phyloP scores from a whole-genome alignment of 2,329 filamentous ascomycete genomes.

The Trichoderma atrobrunneum region DNA sequence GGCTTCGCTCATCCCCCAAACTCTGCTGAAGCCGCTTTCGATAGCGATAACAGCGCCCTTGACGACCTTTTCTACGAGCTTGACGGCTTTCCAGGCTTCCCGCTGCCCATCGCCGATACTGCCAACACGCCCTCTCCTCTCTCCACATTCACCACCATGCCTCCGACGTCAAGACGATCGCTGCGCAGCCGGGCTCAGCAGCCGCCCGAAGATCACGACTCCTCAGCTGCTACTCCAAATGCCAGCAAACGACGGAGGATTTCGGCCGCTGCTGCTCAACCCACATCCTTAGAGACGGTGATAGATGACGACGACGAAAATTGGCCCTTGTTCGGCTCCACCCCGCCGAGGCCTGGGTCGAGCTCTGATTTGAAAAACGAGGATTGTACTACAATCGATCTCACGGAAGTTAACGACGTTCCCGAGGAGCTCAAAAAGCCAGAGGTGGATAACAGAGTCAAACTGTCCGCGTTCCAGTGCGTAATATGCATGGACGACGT shows the following conservation, averaged over 20 bases:
- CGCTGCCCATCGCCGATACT: slow-evolving; percentile 24
- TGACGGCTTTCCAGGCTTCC: slow-evolving; percentile 15
- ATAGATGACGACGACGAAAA: slow-evolving; percentile 28
- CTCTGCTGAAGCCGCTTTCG: not conserved
- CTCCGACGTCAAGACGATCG: slow-evolving; percentile 18
- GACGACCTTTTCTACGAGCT: slow-evolving; percentile 31
- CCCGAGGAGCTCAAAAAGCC: slow-evolving; percentile 44
- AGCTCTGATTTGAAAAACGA: slow-evolving; percentile 20
- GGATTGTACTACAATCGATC: slow-evolving; percentile 34
- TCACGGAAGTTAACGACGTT: slow-evolving; percentile 43
- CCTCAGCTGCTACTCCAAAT: not conserved
- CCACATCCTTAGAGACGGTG: not conserved
- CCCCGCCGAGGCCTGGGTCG: slow-evolving; percentile 20
- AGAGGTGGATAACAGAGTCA: slow-evolving; percentile 48
- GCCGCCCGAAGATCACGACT: not conserved
- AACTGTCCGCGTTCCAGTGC: slow-evolving; percentile 59
- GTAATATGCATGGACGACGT: slow-evolving; percentile 66
- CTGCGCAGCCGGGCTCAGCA: not conserved
- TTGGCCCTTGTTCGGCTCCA: slow-evolving; percentile 28
- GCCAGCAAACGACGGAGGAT: slow-evolving; percentile 30
- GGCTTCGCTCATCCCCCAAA: not conserved
- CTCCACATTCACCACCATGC: slow-evolving; percentile 29
- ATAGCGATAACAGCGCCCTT: slow-evolving; percentile 17
- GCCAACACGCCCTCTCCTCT: slow-evolving; percentile 28
- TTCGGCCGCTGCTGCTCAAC: not conserved